Percentiles rank a stretch among this genome's conserved stretches.
Conservation (phyloP, 352 stramenopile species). For the Globisporangium orthogonon region DNA sequence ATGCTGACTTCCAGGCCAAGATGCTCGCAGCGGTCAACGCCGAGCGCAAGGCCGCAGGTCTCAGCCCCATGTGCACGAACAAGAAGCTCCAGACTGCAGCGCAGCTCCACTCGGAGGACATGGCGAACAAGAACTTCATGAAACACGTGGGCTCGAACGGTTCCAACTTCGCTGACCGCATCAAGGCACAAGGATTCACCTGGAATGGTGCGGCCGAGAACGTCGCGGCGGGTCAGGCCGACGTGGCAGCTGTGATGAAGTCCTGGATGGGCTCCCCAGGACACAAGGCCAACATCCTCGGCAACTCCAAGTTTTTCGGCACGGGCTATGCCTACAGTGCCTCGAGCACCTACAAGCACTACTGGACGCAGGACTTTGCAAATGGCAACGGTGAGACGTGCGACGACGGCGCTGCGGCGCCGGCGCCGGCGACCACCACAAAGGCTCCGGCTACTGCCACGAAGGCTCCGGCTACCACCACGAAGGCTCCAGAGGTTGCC, state of each 20-base stretch:
- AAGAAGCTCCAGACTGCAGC: conserved; percentile 26
- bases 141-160: conserved; percentile 23
- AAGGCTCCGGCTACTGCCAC: neutral
- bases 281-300: conserved; percentile 19
- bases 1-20: conserved; percentile 8
- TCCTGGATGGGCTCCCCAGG: conserved; percentile 16
- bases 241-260: conserved; percentile 14
- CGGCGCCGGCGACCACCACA: neutral
- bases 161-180: conserved; percentile 13
- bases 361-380: conserved; percentile 63
- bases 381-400: conserved; percentile 18
- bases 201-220: conserved; percentile 18
- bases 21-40: conserved; percentile 20
- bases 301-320: conserved; percentile 22
- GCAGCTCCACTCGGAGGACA: conserved; percentile 25
- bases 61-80: conserved; percentile 18
- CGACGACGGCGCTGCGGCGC: neutral
- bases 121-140: conserved; percentile 24
- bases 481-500: neutral
- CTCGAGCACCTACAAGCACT: conserved; percentile 26
- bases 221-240: conserved; percentile 16
- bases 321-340: conserved; percentile 45
- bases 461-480: neutral
- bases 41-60: conserved; percentile 12
- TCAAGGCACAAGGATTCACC: conserved; percentile 18